Base-by-base conservation (phyloP, 192 early-diverging fungal genomes). In the Bifiguratus adelaidae region DNA sequence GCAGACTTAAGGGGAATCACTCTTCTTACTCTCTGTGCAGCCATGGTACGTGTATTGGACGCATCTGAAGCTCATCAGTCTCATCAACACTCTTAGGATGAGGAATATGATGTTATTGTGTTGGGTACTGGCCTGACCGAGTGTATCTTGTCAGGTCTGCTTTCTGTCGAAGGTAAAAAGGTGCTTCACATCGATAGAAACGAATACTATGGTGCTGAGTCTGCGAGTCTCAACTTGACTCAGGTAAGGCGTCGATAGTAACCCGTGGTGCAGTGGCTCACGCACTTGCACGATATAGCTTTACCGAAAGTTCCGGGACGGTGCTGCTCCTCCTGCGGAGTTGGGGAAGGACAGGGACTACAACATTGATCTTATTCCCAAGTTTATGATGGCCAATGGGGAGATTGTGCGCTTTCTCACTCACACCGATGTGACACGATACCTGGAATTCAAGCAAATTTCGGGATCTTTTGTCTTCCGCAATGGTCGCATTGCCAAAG, bases 351-450 rank as follows among this genome's bases (percentile, higher is more conserved):
- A 80, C 60, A 81, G 93, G 48, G 95, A 97, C 71, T 99, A 85
- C 70, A 92, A 89, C 70, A 80, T 99, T 42, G 97, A 99, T 67
- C 69, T 97, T 60, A 95, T 99, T 41, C 97, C 97, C 50, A 99
- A 99, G 76, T 99, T 99, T 69, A 88, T 95, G 71, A 97, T 99
- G 95, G 92, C 90, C 22, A 91, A 87, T 44, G 97, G 95, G 41
- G 95, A 95, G 62, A 88, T 99, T 55, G 87, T 97, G 52, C 86
- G 85, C 57, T 92, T 99, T 44, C 80, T 99, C 37, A 86, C 86
- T 55, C 92, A 99, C 71, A 97, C 93, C 30, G 90, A 97, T 54
- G 95, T 99, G 18, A 95, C 95, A 23, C 86, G 91, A 44, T 97
- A 99, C 75, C 76, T 97, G 24, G 93, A 94, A 65, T 97, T 99